Conservation (phyloP, 1,284 basidiomycete species). For the Mycena sp. region DNA sequence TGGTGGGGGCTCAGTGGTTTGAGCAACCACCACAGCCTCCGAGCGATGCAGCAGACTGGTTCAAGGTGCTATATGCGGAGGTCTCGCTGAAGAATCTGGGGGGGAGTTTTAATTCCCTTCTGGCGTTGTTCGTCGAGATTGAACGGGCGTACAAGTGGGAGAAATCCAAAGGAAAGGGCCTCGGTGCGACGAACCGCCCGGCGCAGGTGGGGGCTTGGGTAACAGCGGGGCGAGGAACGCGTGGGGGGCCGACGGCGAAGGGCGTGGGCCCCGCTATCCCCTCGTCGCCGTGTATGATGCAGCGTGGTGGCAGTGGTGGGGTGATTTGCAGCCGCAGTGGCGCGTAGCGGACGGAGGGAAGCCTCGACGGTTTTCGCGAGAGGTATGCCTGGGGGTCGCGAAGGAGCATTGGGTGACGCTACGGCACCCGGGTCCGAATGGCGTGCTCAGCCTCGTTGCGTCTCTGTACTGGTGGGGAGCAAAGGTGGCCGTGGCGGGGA, state of each 20-base stretch:
- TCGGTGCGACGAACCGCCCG: background rate
- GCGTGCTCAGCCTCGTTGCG: background rate
- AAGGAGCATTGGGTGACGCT: too few relatives aligned
- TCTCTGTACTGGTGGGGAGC: background rate
- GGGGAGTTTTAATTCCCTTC: background rate
- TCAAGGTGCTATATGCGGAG: background rate
- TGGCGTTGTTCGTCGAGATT: background rate
- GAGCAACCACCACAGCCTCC: too few relatives aligned
- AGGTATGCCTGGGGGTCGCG: too few relatives aligned
- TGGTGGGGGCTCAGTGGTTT: too few relatives aligned
- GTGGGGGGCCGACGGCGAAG: background rate
- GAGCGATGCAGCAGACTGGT: background rate
- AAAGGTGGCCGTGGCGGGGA: background rate
- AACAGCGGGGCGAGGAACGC: background rate
- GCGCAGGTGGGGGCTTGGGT: background rate
- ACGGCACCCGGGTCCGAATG: background rate
- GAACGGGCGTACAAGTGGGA: background rate
- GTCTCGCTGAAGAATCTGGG: background rate
- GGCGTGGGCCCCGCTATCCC: background rate
- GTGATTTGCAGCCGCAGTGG: background rate
- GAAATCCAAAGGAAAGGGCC: background rate
- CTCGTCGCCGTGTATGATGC: background rate
- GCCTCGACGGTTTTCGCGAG: too few relatives aligned
- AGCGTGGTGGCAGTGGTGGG: slow-evolving; percentile 12
- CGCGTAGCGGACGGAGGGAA: background rate